Evolutionary conservation across 768 basidiomycete genomes (phyloP).

Genomic region (Tremella yokohamensis): DNA sequence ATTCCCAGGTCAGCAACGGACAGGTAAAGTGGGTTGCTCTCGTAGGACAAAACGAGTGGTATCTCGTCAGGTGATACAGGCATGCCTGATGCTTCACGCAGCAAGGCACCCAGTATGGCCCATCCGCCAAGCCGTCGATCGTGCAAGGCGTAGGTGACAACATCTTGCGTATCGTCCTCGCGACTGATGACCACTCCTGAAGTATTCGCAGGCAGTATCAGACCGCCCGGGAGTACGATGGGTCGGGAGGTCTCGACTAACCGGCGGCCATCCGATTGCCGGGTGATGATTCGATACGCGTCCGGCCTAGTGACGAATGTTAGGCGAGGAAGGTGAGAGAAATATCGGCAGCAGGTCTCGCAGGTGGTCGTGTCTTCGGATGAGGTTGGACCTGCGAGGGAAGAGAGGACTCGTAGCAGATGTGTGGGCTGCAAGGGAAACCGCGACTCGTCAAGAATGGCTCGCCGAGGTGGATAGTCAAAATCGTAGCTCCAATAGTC

Average conservation of each 20-base stretch:
- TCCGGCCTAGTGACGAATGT: neutral
- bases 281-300: neutral
- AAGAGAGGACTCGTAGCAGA: conserved; percentile 67
- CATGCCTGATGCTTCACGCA: conserved; percentile 53
- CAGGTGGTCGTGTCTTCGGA: neutral
- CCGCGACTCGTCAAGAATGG: conserved; percentile 76
- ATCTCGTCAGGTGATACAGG: conserved; percentile 10
- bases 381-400: conserved; percentile 57
- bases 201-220: neutral
- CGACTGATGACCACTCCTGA: conserved; percentile 1
- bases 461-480: conserved; percentile 64
- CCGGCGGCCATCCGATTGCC: neutral
- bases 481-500: conserved; percentile 83
- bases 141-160: neutral
- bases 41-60: neutral
- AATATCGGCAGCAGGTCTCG: conserved; percentile 4
- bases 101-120: conserved; percentile 75
- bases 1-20: conserved; percentile 57
- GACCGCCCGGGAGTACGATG: conserved; percentile 10
- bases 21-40: conserved; percentile 16
- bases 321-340: conserved; percentile 9
- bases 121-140: conserved; percentile 53
- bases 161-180: conserved; percentile 6
- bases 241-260: neutral
- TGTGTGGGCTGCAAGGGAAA: conserved; percentile 76